Evolutionary conservation across 176 grass and related monocot genomes (phyloP), one percentile per base, ranked within the genome.

Genomic region (Musa troglodytarum): DNA sequence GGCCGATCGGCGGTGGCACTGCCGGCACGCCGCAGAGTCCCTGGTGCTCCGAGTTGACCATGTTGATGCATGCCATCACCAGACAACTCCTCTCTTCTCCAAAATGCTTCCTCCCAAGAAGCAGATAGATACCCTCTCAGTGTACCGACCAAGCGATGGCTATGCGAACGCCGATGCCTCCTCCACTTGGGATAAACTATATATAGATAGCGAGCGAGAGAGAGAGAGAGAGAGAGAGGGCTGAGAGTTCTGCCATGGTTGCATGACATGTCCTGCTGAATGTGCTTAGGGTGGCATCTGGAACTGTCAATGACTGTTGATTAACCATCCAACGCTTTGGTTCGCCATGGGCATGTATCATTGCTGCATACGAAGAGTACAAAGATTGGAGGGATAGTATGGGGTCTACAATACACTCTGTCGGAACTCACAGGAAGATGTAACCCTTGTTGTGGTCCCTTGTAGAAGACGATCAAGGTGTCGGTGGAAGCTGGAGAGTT

Each of bases 41-140:
- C 12, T 65, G 49, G 49, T 77, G 80, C 51, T 97, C 90, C 24
- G 82, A 71, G 80, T 82, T 93, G 86, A 88, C 86, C 93, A 93
- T 93, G 83, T 97, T 97, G 17, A 97, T 83, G 90, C 93, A 93
- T 50, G 93, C 93, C 93, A 97, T 97, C 8, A 20, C 51, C 20
- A 24, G 0, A 34, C 23, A 56, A 57, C 20, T 21, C 66, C 20
- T 28, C 13, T 16, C 25, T 17, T 49, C 14, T 16, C 17, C 12
- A 19, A 7, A 23, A 13, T 69, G 6, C 28, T 29, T 65, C 49
- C 68, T 22, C 50, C 1, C 15, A 3, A 51, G 6, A 1, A 1
- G 19, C 8, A 34, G 13, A 70, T 50, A 34, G 13, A 70, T 50
- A 8, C 43, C 5, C 62, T 11, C 24, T 28, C 9, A 1, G 2